Evolutionary conservation across 331 rosid genomes (phyloP), one percentile per base, ranked within the genome.

Genomic region (Arachis monticola): DNA sequence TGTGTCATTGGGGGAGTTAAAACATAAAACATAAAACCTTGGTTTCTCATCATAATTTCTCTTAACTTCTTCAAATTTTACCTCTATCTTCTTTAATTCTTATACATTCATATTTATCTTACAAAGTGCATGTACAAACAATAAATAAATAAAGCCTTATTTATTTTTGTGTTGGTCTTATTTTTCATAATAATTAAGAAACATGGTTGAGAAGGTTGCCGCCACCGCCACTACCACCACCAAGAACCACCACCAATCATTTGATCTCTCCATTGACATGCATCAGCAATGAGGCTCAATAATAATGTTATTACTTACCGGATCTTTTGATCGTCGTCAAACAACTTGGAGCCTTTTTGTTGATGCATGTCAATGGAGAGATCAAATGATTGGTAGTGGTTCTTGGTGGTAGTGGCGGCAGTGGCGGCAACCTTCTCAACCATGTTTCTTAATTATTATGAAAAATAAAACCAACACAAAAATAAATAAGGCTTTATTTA

Each of bases 301-400:
- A 17, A 17, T 17, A 17, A 17, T 17, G 22, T 35, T 35, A 35
- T 4, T 35, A 35, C 40, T 35, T 80, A 93, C 98, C 98, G 0
- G 91, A 87, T 85, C 98, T 30, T 73, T 91, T 89, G 57, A 38
- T 93, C 98, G 27, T 93, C 96, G 48, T 93, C 97, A 2, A 73
- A 83, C 73, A 72, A 64, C 70, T 86, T 84, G 2, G 87, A 83
- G 69, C 63, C 89, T 7, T 35, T 67, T 27, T 80, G 91, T 14
- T 61, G 85, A 60, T 38, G 77, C 8, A 83, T 77, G 45, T 87
- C 91, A 14, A 77, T 22, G 17, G 97, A 82, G 65, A 87, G 70
- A 41, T 86, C 84, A 61, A 93, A 81, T 38, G 81, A 7, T 63
- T 82, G 84, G 74, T 41, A 27, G 70, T 84, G 88, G 62, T 75